These are phyloP conservation scores for Nemania abortiva DNA, from an alignment of 2,329 filamentous ascomycete genomes.

Conservation along the genomic window DNA sequence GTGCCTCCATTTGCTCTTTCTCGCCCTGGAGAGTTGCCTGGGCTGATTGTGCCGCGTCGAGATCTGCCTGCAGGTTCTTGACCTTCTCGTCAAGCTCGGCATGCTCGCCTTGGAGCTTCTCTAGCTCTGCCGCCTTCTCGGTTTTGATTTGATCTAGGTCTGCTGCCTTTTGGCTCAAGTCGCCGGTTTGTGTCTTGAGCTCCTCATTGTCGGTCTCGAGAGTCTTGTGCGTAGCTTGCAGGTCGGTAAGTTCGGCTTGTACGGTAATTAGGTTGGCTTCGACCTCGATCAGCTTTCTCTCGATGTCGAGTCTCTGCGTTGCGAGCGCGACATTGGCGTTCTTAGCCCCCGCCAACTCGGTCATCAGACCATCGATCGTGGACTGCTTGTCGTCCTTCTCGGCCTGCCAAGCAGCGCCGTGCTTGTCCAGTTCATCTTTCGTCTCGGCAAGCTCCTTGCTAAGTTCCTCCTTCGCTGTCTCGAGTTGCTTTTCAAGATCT, in stretches of 20 bases:
- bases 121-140: constrained; percentile 37
- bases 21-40: constrained; percentile 42
- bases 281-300: constrained; percentile 40
- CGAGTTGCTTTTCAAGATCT: constrained; percentile 43
- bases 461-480: constrained; percentile 44
- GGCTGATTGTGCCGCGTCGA: constrained; percentile 45
- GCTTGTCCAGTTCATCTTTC: constrained; percentile 41
- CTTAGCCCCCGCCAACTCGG: constrained; percentile 47
- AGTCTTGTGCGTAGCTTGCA: constrained; percentile 41
- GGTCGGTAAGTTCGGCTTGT: constrained; percentile 42
- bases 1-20: constrained; percentile 43
- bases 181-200: constrained; percentile 43
- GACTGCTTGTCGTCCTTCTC: constrained; percentile 47
- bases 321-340: constrained; percentile 50
- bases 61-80: constrained; percentile 45
- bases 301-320: constrained; percentile 43
- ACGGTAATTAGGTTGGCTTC: constrained; percentile 42
- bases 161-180: constrained; percentile 43
- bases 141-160: constrained; percentile 46
- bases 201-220: constrained; percentile 46
- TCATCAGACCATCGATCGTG: constrained; percentile 44
- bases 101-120: constrained; percentile 45
- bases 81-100: constrained; percentile 45
- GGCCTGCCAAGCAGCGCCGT: constrained; percentile 40
- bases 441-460: constrained; percentile 31